Evolutionary conservation across 129 eudicot species (phyloP).

Genomic region (Solidago caesia): DNA sequence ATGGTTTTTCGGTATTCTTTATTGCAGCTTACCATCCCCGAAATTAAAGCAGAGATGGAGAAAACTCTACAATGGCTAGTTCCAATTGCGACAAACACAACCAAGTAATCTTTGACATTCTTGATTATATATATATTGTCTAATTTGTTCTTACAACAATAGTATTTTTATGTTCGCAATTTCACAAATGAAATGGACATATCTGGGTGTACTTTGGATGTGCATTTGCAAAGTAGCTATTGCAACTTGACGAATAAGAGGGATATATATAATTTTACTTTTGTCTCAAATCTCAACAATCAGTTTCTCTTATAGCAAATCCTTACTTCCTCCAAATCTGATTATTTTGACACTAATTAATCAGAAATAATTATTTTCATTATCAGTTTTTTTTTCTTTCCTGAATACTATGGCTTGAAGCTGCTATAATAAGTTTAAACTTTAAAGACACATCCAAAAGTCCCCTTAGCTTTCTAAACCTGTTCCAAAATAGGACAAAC

Average conservation of each 20-base stretch:
- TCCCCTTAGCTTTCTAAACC: background rate
- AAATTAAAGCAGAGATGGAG: conserved; percentile 98
- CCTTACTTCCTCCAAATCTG: background rate
- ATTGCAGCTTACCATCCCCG: conserved; percentile 69
- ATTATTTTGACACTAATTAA: background rate
- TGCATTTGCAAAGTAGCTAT: background rate
- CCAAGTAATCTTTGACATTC: conserved; percentile 59
- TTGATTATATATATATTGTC: conserved; percentile 6
- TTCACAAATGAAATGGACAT: conserved; percentile 11
- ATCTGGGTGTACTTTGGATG: conserved; percentile 2
- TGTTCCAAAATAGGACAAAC: background rate
- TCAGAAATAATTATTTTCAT: background rate
- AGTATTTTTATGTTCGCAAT: background rate
- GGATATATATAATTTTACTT: too few relatives aligned
- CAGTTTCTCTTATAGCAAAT: conserved; percentile 1
- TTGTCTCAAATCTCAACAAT: background rate
- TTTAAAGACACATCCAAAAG: background rate
- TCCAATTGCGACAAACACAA: conserved; percentile 94
- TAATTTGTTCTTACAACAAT: conserved; percentile 1
- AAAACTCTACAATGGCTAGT: conserved; percentile 94
- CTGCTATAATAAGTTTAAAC: background rate
- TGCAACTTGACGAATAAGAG: background rate
- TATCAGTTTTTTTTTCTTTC: background rate
- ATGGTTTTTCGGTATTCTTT: conserved; percentile 7
- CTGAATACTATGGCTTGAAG: background rate